Conservation (phyloP, 495 filamentous ascomycete genomes). For the Niebla homalea region DNA sequence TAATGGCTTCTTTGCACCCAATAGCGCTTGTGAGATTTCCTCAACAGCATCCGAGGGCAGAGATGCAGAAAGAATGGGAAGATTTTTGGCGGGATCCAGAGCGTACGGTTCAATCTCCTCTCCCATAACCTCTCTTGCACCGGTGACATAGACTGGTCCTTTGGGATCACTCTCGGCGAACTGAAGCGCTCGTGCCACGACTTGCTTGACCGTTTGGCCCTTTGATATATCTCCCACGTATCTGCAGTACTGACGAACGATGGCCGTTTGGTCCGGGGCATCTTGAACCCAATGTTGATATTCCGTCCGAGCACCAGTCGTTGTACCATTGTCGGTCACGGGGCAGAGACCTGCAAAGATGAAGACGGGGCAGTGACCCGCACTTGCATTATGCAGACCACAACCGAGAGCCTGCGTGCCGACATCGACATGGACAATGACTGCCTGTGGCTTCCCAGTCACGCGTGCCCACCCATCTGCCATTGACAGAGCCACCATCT, state of each 20-base stretch:
- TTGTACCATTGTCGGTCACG: slow-evolving; percentile 61
- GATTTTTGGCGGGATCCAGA: slow-evolving; percentile 60
- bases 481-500: slow-evolving; percentile 75
- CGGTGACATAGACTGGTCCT: slow-evolving; percentile 76
- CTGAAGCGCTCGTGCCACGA: slow-evolving; percentile 61
- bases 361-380: slow-evolving; percentile 54
- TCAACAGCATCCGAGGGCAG: slow-evolving; percentile 51
- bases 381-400: slow-evolving; percentile 58
- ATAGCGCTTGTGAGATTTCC: slow-evolving; percentile 56
- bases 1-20: slow-evolving; percentile 59
- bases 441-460: slow-evolving; percentile 54
- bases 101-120: slow-evolving; percentile 75
- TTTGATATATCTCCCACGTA: slow-evolving; percentile 62
- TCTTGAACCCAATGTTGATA: slow-evolving; percentile 78
- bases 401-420: slow-evolving; percentile 63
- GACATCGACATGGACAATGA: slow-evolving; percentile 70
- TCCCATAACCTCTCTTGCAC: slow-evolving; percentile 83
- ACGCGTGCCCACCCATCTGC: slow-evolving; percentile 65
- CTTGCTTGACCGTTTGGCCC: slow-evolving; percentile 63
- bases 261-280: slow-evolving; percentile 61
- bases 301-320: slow-evolving; percentile 60
- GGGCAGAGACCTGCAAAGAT: slow-evolving; percentile 64
- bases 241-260: slow-evolving; percentile 60
- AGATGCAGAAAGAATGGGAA: slow-evolving; percentile 57
- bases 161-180: slow-evolving; percentile 61